phyloP scores from a whole-genome alignment of 2,329 filamentous ascomycete genomes.

The Emmonsia crescens region DNA sequence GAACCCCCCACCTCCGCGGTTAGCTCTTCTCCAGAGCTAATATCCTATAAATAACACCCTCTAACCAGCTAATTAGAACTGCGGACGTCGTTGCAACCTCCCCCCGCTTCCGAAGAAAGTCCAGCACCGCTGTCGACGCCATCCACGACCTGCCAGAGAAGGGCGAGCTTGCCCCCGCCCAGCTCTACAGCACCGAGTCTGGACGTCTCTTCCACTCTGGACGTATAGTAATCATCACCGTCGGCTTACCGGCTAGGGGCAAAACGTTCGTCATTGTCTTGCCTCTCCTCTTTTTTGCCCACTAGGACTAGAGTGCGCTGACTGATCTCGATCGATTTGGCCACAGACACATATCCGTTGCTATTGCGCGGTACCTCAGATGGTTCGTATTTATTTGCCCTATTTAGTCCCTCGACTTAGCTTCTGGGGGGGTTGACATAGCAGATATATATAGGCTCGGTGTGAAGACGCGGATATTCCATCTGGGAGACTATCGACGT shows the following conservation, averaged over 20 bases:
- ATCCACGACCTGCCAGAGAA: constrained; percentile 89
- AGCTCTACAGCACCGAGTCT: constrained; percentile 97
- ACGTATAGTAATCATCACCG: constrained; percentile 92
- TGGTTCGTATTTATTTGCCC: constrained; percentile 47
- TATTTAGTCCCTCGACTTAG: not conserved
- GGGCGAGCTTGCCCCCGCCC: constrained; percentile 77
- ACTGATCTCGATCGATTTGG: not conserved
- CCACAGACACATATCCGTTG: constrained; percentile 79
- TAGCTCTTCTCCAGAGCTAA: too few species aligned
- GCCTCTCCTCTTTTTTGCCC: not conserved
- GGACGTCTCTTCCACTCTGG: constrained; percentile 94
- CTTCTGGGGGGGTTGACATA: constrained; percentile 8
- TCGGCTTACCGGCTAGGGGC: constrained; percentile 84
- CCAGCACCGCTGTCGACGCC: constrained; percentile 92
- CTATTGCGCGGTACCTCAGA: constrained; percentile 82
- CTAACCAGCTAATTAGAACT: constrained; percentile 46
- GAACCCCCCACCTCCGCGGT: constrained; percentile 10
- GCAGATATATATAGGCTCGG: constrained; percentile 54
- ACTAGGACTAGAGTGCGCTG: not conserved
- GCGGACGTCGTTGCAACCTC: constrained; percentile 87
- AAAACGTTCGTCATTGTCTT: constrained; percentile 59
- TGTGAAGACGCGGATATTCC: constrained; percentile 96
- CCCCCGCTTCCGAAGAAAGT: constrained; percentile 79
- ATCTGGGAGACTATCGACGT: constrained; percentile 89
- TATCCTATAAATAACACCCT: not conserved